Evolutionary conservation across 371 early-diverging fungal genomes (phyloP).

Genomic region (Catenaria anguillulae): DNA sequence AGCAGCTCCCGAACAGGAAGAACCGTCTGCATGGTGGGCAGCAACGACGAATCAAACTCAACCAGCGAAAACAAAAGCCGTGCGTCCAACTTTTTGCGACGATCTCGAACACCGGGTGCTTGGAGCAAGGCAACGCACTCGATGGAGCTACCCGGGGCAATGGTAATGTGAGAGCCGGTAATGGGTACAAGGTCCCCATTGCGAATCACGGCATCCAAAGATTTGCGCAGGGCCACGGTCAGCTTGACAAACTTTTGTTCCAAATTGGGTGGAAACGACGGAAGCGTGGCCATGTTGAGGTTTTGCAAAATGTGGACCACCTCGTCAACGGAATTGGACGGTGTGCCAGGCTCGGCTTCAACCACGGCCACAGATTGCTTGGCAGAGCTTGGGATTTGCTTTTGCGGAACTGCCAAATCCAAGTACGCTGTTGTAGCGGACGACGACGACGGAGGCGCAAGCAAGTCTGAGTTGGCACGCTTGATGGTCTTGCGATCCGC

Average conservation of each 20-base stretch:
- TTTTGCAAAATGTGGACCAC: constrained; percentile 46
- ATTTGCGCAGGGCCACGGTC: constrained; percentile 54
- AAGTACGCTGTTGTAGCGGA: constrained; percentile 8
- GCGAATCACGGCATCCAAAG: constrained; percentile 53
- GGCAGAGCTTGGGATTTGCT: neutral
- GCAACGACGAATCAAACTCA: constrained; percentile 59
- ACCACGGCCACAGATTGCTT: neutral
- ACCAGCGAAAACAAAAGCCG: constrained; percentile 56
- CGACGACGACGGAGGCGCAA: neutral
- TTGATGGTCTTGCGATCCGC: constrained; percentile 3
- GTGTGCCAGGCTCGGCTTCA: neutral
- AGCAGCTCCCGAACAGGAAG: constrained; percentile 92
- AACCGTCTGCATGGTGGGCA: constrained; percentile 34
- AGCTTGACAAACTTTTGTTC: constrained; percentile 75
- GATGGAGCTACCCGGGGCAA: constrained; percentile 47
- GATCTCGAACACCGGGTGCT: constrained; percentile 45
- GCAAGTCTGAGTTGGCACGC: constrained; percentile 1
- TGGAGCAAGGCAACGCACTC: constrained; percentile 56
- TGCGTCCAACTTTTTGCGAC: constrained; percentile 66
- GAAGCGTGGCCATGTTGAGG: constrained; percentile 41
- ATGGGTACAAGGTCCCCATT: constrained; percentile 53
- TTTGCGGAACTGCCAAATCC: constrained; percentile 1
- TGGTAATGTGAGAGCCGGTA: constrained; percentile 29
- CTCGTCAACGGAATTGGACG: constrained; percentile 25
- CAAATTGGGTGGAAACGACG: constrained; percentile 51